These are phyloP conservation scores for Pueraria montana DNA, from an alignment of 306 rosid species.

Conservation along the genomic window DNA sequence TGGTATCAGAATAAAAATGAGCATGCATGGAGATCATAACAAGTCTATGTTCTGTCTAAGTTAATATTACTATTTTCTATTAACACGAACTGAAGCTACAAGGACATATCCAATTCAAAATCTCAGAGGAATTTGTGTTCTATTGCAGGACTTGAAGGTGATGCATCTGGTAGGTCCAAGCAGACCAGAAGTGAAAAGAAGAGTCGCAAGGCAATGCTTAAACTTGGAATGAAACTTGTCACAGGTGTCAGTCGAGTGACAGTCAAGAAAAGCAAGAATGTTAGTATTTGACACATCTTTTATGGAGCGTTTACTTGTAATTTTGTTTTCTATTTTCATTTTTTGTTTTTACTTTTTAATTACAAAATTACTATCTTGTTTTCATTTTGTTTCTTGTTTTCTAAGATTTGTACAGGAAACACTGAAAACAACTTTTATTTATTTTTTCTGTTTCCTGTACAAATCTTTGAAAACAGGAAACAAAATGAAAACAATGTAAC, in stretches of 20 bases:
- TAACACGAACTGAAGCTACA: neutral
- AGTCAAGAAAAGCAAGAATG: conserved; percentile 93
- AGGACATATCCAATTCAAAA: neutral
- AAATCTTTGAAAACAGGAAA: too few species aligned
- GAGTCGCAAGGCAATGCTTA: conserved; percentile 92
- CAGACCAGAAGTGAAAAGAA: conserved; percentile 93
- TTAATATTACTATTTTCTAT: conserved; percentile 17
- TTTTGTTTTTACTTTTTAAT: too few species aligned
- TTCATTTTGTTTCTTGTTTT: too few species aligned
- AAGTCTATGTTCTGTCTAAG: neutral
- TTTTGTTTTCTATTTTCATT: too few species aligned
- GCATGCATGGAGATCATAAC: neutral
- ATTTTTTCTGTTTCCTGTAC: too few species aligned
- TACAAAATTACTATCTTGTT: too few species aligned
- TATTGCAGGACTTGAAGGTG: conserved; percentile 68
- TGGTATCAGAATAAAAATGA: neutral
- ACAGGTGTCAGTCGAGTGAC: conserved; percentile 90
- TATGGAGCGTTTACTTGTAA: too few species aligned
- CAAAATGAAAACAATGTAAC: too few species aligned
- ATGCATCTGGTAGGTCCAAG: conserved; percentile 82
- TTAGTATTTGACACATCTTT: conserved; percentile 44
- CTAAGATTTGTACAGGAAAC: too few species aligned
- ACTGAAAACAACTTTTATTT: too few species aligned
- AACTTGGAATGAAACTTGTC: conserved; percentile 90
- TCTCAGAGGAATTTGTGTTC: conserved; percentile 28